Conservation (phyloP, 2,329 filamentous ascomycete genomes). For the Zopfia rhizophila region DNA sequence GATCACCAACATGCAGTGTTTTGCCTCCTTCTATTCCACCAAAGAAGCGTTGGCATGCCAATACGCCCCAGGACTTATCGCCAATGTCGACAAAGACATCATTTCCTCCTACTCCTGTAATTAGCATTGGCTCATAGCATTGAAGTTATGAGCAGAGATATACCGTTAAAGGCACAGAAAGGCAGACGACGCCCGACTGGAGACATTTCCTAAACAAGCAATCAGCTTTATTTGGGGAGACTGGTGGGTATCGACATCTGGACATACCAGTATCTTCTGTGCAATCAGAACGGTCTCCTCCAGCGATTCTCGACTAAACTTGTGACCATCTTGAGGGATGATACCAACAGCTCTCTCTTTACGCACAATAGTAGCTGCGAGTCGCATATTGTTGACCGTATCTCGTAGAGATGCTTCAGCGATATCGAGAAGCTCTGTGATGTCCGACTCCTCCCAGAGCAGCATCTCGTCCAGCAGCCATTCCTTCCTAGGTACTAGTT, state of each 20-base stretch:
- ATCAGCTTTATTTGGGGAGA: constrained; percentile 13
- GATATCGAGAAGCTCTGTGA: constrained; percentile 83
- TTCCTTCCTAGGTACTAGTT: constrained; percentile 69
- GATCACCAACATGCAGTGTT: constrained; percentile 93
- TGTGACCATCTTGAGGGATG: constrained; percentile 66
- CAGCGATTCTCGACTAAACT: constrained; percentile 85
- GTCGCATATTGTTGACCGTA: constrained; percentile 80
- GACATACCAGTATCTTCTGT: constrained; percentile 78
- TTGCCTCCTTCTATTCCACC: constrained; percentile 77
- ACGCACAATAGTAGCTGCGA: constrained; percentile 82
- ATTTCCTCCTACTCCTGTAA: constrained; percentile 71
- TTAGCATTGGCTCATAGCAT: constrained; percentile 28
- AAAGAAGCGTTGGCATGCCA: constrained; percentile 92
- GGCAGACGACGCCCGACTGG: constrained; percentile 75
- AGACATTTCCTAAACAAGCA: constrained; percentile 70
- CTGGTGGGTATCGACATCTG: not conserved
- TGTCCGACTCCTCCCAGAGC: constrained; percentile 79
- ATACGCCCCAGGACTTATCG: constrained; percentile 96
- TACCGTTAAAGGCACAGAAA: constrained; percentile 96
- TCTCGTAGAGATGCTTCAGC: constrained; percentile 86
- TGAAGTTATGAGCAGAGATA: constrained; percentile 8
- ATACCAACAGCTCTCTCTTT: constrained; percentile 77
- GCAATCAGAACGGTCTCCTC: constrained; percentile 96
- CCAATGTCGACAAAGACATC: constrained; percentile 99
- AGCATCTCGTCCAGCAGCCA: constrained; percentile 85